A percentile compares a stretch with the other conserved stretches of the same genome.
phyloP scores from a whole-genome alignment of 176 grass and related monocot genomes.

The Puccinellia tenuiflora region DNA sequence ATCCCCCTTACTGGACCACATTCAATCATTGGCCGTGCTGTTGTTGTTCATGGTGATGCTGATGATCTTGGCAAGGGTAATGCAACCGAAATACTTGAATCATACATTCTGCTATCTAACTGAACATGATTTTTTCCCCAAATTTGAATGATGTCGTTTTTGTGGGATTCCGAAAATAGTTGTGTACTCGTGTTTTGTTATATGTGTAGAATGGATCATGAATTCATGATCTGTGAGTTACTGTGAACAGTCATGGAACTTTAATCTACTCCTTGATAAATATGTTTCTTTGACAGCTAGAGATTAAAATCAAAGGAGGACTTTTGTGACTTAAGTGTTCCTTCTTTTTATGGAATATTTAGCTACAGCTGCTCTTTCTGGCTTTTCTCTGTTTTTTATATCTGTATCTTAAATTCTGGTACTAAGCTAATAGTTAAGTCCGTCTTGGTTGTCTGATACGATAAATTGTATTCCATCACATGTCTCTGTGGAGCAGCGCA shows the following conservation, averaged over 20 bases:
- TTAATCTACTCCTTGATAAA: neutral
- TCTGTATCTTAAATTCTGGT: neutral
- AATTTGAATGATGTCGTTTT: neutral
- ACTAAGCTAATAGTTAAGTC: neutral
- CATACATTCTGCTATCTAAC: neutral
- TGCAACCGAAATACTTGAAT: neutral
- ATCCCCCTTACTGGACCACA: conserved; percentile 42
- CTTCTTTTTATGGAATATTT: neutral
- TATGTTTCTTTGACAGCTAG: neutral
- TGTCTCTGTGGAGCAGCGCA: neutral
- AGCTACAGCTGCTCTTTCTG: neutral
- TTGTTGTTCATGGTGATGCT: conserved; percentile 63
- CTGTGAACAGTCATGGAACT: neutral
- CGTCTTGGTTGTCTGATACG: neutral
- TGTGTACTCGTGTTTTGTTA: neutral
- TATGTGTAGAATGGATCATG: neutral
- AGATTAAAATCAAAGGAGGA: neutral
- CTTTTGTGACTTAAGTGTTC: neutral
- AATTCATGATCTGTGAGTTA: neutral
- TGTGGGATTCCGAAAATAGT: neutral
- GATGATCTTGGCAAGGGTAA: conserved; percentile 84
- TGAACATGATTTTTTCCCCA: neutral
- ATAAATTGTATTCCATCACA: neutral
- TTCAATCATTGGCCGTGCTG: conserved; percentile 56
- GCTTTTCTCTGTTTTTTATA: neutral